These are phyloP conservation scores for Fraxinus sp. DNA, from an alignment of 305 asterid species.

Conservation along the genomic window DNA sequence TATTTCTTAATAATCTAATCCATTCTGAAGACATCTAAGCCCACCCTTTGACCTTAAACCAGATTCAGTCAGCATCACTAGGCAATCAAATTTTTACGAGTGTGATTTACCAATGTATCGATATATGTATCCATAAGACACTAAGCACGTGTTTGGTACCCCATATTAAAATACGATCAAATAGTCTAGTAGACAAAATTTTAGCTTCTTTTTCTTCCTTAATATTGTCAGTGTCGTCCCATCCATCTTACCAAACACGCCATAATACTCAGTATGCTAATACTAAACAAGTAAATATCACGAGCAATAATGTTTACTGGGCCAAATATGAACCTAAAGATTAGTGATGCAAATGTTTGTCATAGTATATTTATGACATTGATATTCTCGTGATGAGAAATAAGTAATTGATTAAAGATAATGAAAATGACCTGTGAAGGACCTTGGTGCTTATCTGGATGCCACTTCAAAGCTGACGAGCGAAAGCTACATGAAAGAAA, in stretches of 20 bases:
- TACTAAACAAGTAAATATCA: background rate
- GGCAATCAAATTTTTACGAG: background rate
- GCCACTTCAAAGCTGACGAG: constrained; percentile 82
- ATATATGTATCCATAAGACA: background rate
- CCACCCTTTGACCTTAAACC: background rate
- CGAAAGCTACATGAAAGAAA: constrained; percentile 63
- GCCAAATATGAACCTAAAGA: background rate
- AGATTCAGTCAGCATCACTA: background rate
- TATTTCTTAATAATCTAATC: background rate
- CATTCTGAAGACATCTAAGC: background rate
- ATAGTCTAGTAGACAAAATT: background rate
- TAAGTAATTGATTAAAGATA: background rate
- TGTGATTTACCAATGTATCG: background rate
- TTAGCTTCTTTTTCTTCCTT: background rate
- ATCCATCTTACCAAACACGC: background rate
- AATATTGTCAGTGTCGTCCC: background rate
- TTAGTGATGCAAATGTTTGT: background rate
- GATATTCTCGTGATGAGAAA: background rate
- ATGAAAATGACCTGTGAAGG: constrained; percentile 60
- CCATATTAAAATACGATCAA: background rate
- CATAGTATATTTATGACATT: background rate
- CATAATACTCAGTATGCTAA: background rate
- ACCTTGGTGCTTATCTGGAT: constrained; percentile 86
- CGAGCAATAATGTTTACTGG: background rate
- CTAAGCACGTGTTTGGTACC: background rate